Evolutionary conservation across 495 filamentous ascomycete genomes (phyloP), one percentile per base, ranked within the genome.

Genomic region (Chaetomium tenue): DNA sequence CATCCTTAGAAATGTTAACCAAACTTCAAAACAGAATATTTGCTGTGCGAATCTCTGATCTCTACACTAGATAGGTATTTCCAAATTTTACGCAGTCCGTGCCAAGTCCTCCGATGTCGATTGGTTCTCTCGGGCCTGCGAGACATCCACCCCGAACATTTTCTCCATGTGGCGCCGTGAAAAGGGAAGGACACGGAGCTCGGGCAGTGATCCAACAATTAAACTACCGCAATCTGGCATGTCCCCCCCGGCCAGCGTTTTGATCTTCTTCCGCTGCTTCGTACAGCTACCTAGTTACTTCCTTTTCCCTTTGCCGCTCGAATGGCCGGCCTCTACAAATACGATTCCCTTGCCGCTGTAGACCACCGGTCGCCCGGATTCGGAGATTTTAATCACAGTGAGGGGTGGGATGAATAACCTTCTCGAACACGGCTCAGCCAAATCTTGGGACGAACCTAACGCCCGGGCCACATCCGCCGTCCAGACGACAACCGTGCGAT

Each of bases 111-210:
- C 33, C 33, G 33, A 37, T 37, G 33, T 37, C 33, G 22, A 53
- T 53, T 51, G 58, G 25, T 26, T 12, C 18, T 53, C 20, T 3
- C 6, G 13, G 13, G 11, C 22, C 59, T 42, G 59, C 30, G 47
- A 20, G 59, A 53, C 59, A 52, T 53, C 47, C 37, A 8, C 51
- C 59, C 28, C 56, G 46, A 37, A 51, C 63, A 23, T 50, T 22
- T 30, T 51, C 58, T 50, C 48, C 40, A 57, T 65, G 63, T 65
- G 63, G 63, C 63, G 60, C 20, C 60, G 51, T 37, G 16, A 25
- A 62, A 53, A 37, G 18, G 48, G 63, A 57, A 52, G 62, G 61
- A 50, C 52, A 51, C 52, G 26, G 51, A 40, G 7, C 20, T 37
- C 52, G 44, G 42, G 16, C 20, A 15, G 23, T 22, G 63, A 53